These are phyloP conservation scores for Wickerhamomyces mucosus DNA, from an alignment of 805 yeast genomes.

Conservation along the genomic window DNA sequence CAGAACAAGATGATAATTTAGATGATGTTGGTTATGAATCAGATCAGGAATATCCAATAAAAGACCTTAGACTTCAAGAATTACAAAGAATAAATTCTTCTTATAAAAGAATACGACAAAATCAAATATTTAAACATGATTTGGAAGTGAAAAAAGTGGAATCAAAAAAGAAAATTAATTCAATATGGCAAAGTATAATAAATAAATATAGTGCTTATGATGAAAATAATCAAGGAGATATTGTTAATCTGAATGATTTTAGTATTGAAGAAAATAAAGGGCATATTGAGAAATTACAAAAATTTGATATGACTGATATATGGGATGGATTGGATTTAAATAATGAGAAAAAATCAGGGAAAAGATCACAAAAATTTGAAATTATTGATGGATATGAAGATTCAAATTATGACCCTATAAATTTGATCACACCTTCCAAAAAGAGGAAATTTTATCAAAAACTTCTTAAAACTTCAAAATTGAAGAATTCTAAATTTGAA, in stretches of 20 bases:
- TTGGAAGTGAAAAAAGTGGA: constrained; percentile 8
- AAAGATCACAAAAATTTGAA: neutral
- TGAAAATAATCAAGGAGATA: constrained; percentile 25
- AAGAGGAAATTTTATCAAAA: constrained; percentile 1
- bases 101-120: too few relatives aligned
- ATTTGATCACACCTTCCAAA: constrained; percentile 5
- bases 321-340: constrained; percentile 13
- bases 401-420: constrained; percentile 8
- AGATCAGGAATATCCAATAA: too few relatives aligned
- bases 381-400: constrained; percentile 2
- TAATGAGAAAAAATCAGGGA: neutral
- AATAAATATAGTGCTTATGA: constrained; percentile 22
- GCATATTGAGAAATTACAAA: constrained; percentile 9
- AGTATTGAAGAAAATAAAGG: constrained; percentile 15
- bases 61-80: too few relatives aligned
- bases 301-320: constrained; percentile 5
- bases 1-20: too few relatives aligned
- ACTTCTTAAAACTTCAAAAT: constrained; percentile 1
- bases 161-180: constrained; percentile 14
- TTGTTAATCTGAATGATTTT: constrained; percentile 18
- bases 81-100: too few relatives aligned
- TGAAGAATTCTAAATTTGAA: too few relatives aligned
- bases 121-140: too few relatives aligned
- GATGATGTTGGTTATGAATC: too few relatives aligned
- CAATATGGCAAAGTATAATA: constrained; percentile 25